A percentile compares a stretch with the other conserved stretches of the same genome.
Evolutionary conservation across 805 yeast genomes (phyloP).

Genomic region (Lipomyces orientalis): DNA sequence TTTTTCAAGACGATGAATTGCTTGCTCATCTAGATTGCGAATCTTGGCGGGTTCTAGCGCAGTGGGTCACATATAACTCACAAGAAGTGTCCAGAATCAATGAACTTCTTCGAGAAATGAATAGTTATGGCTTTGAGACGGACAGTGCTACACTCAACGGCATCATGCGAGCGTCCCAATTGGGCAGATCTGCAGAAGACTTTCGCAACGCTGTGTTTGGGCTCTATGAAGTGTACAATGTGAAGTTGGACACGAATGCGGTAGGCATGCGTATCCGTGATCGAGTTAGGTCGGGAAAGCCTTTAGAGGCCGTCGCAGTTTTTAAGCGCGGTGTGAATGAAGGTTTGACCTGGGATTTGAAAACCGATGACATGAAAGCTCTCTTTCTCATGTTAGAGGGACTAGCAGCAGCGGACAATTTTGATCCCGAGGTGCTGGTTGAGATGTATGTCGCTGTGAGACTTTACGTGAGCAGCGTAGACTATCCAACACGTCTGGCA

Average conservation of each 20-base stretch:
- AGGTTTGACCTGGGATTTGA: slow-evolving; percentile 38
- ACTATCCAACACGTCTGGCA: slow-evolving; percentile 49
- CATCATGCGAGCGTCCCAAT: slow-evolving; percentile 28
- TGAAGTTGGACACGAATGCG: slow-evolving; percentile 20
- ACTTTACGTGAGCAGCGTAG: slow-evolving; percentile 49
- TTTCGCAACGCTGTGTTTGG: slow-evolving; percentile 25
- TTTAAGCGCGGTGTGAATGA: slow-evolving; percentile 29
- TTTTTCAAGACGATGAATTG: slow-evolving; percentile 22
- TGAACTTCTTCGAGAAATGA: slow-evolving; percentile 34
- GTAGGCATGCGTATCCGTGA: slow-evolving; percentile 37
- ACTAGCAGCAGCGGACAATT: slow-evolving; percentile 19
- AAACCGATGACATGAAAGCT: slow-evolving; percentile 38
- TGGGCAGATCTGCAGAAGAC: slow-evolving; percentile 1
- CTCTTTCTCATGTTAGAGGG: slow-evolving; percentile 35
- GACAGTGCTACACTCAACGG: slow-evolving; percentile 38
- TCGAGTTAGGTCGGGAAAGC: slow-evolving; percentile 25
- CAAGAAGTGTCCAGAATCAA: slow-evolving; percentile 28
- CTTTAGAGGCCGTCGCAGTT: slow-evolving; percentile 28
- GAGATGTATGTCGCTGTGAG: slow-evolving; percentile 53
- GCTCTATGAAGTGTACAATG: slow-evolving; percentile 10
- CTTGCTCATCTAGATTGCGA: slow-evolving; percentile 40
- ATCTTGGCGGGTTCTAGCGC: slow-evolving; percentile 48
- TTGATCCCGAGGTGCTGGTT: slow-evolving; percentile 29
- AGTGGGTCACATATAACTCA: slow-evolving; percentile 44
- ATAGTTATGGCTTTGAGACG: slow-evolving; percentile 33